Base-by-base conservation (phyloP, 1,284 basidiomycete species). In the Austroboletus olivaceoglutinosus region DNA sequence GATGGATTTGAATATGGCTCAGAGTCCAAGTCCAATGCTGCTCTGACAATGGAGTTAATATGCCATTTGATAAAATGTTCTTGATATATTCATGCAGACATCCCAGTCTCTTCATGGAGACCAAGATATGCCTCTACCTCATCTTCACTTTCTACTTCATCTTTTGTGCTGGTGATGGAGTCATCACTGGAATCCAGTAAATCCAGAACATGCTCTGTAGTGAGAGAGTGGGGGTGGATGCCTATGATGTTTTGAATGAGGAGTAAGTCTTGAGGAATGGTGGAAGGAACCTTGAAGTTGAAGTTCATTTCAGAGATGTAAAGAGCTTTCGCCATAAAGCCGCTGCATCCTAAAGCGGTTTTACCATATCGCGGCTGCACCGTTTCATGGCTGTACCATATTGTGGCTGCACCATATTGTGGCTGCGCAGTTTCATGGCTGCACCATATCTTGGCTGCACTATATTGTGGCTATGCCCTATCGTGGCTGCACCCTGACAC, bases 211-310 rank as follows among this genome's bases (percentile, higher is more conserved):
- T 36, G 18, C 3, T 54, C 48, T n/a, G 36, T 16, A 45, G 47
- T 30, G 13, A 49, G 27, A 37, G 55, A 25, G 15, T 60, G 55
- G 4, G 53, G 16, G 11, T 57, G 56, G 45, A 67, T 21, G 13
- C 63, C 54, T 15, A 90, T 70, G 27, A 89, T 57, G 50, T 82
- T 81, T 47, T 81, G 82, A 39, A 90, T 90, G 41, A 90, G 74
- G 36, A 85, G 75, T 19, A 90, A 69, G 62, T 90, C 88, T 60
- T 89, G 88, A 11, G 87, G 79, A 19, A 88, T 68, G 16, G 58
- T 60, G n/a, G 73, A 73, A 31, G 86, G 86, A 12, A 79, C 58
- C 61, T 80, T 82, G 74, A 88, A 89, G 50, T 57, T 41, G 43
- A 57, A 56, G 51, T 67, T 49, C 68, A 65, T 69, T 43, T 41